Evolutionary conservation across 768 basidiomycete genomes (phyloP), one percentile per base, ranked within the genome.

Genomic region (Psilocybe subaeruginosa): DNA sequence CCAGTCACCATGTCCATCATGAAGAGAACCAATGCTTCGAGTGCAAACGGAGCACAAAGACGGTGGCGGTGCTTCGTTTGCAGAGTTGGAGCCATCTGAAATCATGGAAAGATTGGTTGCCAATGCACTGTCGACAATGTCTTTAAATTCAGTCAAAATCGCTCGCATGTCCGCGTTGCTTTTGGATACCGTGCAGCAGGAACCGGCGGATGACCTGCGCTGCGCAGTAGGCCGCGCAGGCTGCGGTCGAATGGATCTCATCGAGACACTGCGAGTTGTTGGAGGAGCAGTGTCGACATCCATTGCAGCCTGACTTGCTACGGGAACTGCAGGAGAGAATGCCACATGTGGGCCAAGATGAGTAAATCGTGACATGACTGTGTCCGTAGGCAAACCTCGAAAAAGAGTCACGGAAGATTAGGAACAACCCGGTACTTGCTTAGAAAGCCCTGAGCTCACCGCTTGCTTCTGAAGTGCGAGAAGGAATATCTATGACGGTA

Each of bases 401-500:
- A 53, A 14, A 7, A 29, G 50, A 16, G 30, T 14, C 16, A 33
- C 16, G n/a, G n/a, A 17, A n/a, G 16, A 14, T 29, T 4, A n/a
- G 19, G 12, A 31, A 9, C 16, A 8, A 23, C 16, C 30, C 19
- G 41, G 7, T 53, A 31, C 16, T 45, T 49, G 53, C 2, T 37
- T 7, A 33, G 7, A 11, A 47, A 48, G 11, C 5, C 5, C 2
- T 48, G n/a, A 17, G 62, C 65, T 33, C 54, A 69, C 68, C 54
- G 30, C 41, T 56, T 14, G 52, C 50, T n/a, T 49, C 59, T 37
- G 63, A 23, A 43, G 47, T 30, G 30, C 77, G 76, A 7, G 76
- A 72, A 8, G 73, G 76, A 66, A 80, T 82, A 60, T 90, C 88
- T 58, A 77, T 76, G 16, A 93, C 78, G 17, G 80, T 77, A 74